Percentiles rank a stretch among this genome's conserved stretches.
Evolutionary conservation across 495 filamentous ascomycete species (phyloP).

Genomic region (Xylaria curta): DNA sequence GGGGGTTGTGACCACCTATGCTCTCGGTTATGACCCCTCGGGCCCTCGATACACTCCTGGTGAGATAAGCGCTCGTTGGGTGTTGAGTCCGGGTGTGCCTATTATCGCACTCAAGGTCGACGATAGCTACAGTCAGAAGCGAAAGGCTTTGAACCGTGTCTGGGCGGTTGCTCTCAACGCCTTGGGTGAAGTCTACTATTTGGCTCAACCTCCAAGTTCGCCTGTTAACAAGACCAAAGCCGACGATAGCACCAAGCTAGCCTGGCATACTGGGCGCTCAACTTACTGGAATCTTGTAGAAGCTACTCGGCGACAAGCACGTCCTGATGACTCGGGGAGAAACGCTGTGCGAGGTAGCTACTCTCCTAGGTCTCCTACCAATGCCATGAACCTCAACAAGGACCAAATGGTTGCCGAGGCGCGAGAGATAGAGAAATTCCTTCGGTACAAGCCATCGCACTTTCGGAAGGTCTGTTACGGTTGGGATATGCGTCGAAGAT

Average conservation of each 20-base stretch:
- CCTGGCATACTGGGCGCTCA: conserved; percentile 81
- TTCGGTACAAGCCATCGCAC: conserved; percentile 74
- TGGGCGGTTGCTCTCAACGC: conserved; percentile 93
- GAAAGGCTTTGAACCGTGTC: conserved; percentile 70
- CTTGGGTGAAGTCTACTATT: conserved; percentile 87
- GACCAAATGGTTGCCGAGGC: conserved; percentile 78
- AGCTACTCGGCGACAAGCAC: conserved; percentile 71
- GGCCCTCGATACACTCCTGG: conserved; percentile 72
- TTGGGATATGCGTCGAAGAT: conserved; percentile 89
- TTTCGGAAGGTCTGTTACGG: conserved; percentile 80
- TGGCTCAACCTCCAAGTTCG: conserved; percentile 68
- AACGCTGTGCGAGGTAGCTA: conserved; percentile 53
- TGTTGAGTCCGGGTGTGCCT: conserved; percentile 89
- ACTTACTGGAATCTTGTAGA: conserved; percentile 83
- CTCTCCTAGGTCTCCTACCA: conserved; percentile 55
- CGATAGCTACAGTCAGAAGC: conserved; percentile 72
- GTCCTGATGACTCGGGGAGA: conserved; percentile 68
- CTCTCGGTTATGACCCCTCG: conserved; percentile 71
- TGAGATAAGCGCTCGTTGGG: conserved; percentile 84
- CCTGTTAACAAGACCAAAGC: conserved; percentile 48
- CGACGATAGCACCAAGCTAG: conserved; percentile 62
- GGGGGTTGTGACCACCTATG: conserved; percentile 84
- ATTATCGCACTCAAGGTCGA: conserved; percentile 88
- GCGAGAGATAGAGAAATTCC: conserved; percentile 77
- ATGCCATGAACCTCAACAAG: conserved; percentile 69